phyloP scores from a whole-genome alignment of 75 land plant species.

The Azolla pinnata region DNA sequence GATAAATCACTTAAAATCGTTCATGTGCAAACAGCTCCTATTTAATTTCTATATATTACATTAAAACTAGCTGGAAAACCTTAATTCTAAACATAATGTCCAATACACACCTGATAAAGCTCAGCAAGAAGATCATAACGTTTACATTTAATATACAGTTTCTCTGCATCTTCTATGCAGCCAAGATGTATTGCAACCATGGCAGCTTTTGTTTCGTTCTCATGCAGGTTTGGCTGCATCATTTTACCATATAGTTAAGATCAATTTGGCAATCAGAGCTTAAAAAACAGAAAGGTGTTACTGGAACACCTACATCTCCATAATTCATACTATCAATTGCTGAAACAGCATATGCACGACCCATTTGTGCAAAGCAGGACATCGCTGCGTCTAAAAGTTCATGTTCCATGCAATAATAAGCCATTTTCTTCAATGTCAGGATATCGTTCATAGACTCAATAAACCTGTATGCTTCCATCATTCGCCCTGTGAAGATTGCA shows the following conservation, averaged over 20 bases:
- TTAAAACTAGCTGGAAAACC: background rate
- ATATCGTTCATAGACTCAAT: constrained; percentile 16
- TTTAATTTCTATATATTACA: no score
- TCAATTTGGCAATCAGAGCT: background rate
- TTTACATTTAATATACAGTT: constrained; percentile 21
- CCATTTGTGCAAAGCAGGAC: constrained; percentile 27
- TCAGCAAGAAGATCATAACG: constrained; percentile 28
- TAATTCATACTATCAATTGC: constrained; percentile 8
- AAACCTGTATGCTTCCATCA: constrained; percentile 17
- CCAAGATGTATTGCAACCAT: constrained; percentile 28
- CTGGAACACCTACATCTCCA: no score
- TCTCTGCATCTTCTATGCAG: constrained; percentile 19
- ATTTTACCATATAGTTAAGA: background rate
- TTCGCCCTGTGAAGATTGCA: constrained; percentile 7
- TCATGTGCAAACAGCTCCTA: no score
- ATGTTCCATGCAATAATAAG: constrained; percentile 17
- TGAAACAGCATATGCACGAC: constrained; percentile 19
- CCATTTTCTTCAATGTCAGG: constrained; percentile 14
- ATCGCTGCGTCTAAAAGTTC: constrained; percentile 11
- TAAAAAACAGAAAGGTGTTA: no score
- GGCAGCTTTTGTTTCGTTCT: constrained; percentile 16
- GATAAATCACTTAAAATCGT: no score
- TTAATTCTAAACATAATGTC: background rate
- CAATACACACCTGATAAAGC: constrained; percentile 17
- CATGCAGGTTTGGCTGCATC: constrained; percentile 6